Evolutionary conservation across 768 basidiomycete species (phyloP).

Genomic region (Leccinum boreale): DNA sequence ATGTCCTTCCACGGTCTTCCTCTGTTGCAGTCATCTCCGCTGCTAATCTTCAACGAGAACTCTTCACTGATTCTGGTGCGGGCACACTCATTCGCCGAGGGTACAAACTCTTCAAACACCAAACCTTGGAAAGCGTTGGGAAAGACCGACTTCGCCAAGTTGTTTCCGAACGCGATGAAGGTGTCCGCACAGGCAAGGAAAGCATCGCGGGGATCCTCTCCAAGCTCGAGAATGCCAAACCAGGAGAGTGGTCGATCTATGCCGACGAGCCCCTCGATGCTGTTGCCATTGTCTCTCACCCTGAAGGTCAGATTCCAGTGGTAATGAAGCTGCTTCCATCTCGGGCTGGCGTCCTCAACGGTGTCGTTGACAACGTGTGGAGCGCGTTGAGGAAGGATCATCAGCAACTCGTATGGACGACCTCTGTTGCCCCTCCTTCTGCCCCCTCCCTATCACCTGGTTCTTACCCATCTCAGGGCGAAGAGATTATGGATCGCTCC

Average conservation of each 20-base stretch:
- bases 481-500: constrained; percentile 78
- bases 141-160: constrained; percentile 94
- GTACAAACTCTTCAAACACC: constrained; percentile 94
- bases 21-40: constrained; percentile 98
- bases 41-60: constrained; percentile 90
- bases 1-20: constrained; percentile 95
- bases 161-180: constrained; percentile 93
- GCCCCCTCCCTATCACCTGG: constrained; percentile 4
- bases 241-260: constrained; percentile 88
- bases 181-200: constrained; percentile 76
- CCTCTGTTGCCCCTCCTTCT: constrained; percentile 47
- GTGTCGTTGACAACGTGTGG: constrained; percentile 96
- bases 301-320: constrained; percentile 83
- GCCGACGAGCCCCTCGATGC: constrained; percentile 98
- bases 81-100: constrained; percentile 98
- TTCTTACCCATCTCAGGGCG: constrained; percentile 45
- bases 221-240: constrained; percentile 59
- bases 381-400: constrained; percentile 95
- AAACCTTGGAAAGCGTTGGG: constrained; percentile 76
- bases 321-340: constrained; percentile 91
- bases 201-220: constrained; percentile 83
- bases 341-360: constrained; percentile 87
- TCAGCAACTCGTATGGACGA: constrained; percentile 95
- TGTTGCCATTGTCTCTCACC: constrained; percentile 90
- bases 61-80: constrained; percentile 97